Conservation (phyloP, 805 yeast genomes). For the Maudiozyma saulgeensis region DNA sequence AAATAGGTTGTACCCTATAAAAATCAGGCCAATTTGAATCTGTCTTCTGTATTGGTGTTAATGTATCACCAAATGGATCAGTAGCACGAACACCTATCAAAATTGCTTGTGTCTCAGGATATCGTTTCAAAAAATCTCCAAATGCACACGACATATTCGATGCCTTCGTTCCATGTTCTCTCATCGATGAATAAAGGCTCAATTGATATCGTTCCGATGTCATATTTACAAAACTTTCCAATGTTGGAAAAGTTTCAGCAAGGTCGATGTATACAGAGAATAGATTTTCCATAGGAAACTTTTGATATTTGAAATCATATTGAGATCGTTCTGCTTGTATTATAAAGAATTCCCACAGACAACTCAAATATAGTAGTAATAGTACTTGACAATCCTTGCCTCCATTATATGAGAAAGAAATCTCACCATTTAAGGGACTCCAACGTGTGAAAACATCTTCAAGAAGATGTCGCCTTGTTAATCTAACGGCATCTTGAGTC, state of each 20-base stretch:
- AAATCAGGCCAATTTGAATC: constrained; percentile 91
- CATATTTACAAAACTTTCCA: constrained; percentile 51
- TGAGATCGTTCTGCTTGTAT: constrained; percentile 17
- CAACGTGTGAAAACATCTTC: constrained; percentile 23
- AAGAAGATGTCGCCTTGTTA: constrained; percentile 16
- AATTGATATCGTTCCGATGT: constrained; percentile 51
- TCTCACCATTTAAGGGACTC: constrained; percentile 33
- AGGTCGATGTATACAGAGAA: constrained; percentile 67
- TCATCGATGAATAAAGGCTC: constrained; percentile 32
- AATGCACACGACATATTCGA: constrained; percentile 57
- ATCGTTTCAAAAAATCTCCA: constrained; percentile 41
- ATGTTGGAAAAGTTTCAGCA: constrained; percentile 61
- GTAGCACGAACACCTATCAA: constrained; percentile 81
- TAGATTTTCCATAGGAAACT: constrained; percentile 16
- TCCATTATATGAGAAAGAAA: constrained; percentile 85
- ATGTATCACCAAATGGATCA: constrained; percentile 69
- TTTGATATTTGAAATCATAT: constrained; percentile 13
- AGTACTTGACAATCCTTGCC: constrained; percentile 95
- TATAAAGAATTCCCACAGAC: constrained; percentile 28
- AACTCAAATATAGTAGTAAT: constrained; percentile 64
- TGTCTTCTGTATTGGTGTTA: constrained; percentile 58
- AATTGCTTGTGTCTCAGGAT: constrained; percentile 56
- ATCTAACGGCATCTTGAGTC: constrained; percentile 23
- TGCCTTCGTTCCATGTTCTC: constrained; percentile 13
- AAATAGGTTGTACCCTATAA: constrained; percentile 73